Percentiles rank a stretch among this genome's conserved stretches.
Conservation (phyloP, 257 asterid genomes). For the Apocynum venetum region DNA sequence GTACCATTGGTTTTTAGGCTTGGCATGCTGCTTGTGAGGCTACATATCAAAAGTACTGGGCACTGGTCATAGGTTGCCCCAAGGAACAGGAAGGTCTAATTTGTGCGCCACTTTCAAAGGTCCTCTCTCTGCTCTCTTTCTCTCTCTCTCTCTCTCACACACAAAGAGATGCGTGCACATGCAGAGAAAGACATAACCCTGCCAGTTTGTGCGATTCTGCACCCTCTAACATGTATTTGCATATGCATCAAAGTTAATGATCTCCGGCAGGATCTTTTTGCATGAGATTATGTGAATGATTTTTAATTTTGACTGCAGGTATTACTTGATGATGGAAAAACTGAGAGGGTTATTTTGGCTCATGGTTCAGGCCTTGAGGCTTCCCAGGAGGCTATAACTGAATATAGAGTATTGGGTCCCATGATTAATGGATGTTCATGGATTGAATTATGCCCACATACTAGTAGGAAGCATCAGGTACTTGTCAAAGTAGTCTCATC, state of each 20-base stretch:
- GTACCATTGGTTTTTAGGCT: constrained; percentile 38
- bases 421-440: constrained; percentile 90
- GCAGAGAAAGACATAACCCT: too few species aligned
- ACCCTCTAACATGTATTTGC: background rate
- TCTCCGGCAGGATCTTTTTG: constrained; percentile 5
- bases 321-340: constrained; percentile 72
- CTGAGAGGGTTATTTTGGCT: constrained; percentile 81
- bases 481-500: background rate
- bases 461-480: constrained; percentile 93
- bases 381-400: constrained; percentile 82
- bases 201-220: background rate
- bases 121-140: constrained; percentile 18
- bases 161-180: background rate
- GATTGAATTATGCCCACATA: constrained; percentile 77
- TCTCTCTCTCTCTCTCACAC: background rate
- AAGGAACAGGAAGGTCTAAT: constrained; percentile 81
- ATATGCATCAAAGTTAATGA: background rate
- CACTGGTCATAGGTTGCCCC: constrained; percentile 86
- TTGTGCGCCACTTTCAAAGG: constrained; percentile 78
- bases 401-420: constrained; percentile 89
- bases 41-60: constrained; percentile 78
- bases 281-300: background rate
- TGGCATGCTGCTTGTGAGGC: constrained; percentile 67
- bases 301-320: constrained; percentile 44
- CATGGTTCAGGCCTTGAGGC: constrained; percentile 69